These are phyloP conservation scores for Chlorophyllum brunneum DNA, from an alignment of 768 basidiomycete genomes.

Conservation along the genomic window DNA sequence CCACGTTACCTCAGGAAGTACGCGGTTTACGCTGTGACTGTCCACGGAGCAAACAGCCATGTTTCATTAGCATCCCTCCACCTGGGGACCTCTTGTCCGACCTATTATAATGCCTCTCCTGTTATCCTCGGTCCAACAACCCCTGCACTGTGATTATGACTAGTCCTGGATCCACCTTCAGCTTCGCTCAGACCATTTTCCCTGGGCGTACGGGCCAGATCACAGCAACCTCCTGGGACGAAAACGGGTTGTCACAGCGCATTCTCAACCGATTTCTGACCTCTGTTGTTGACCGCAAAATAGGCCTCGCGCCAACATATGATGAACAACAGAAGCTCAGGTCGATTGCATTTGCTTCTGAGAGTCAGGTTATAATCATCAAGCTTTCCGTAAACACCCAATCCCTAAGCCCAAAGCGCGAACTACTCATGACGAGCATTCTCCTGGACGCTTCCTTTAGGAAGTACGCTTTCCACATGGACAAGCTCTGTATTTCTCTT, in stretches of 20 bases:
- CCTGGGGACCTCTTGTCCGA: too few relatives aligned
- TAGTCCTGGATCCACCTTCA: too few relatives aligned
- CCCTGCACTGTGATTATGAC: too few relatives aligned
- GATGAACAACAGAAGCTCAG: slow-evolving; percentile 29
- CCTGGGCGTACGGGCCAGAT: too few relatives aligned
- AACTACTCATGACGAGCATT: slow-evolving; percentile 27
- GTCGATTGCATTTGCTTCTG: slow-evolving; percentile 36
- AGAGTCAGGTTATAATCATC: slow-evolving; percentile 31
- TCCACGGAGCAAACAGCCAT: too few relatives aligned
- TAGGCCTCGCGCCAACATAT: slow-evolving; percentile 44
- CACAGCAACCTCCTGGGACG: too few relatives aligned
- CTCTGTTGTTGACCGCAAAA: slow-evolving; percentile 18
- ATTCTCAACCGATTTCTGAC: slow-evolving; percentile 27
- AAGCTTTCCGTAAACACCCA: slow-evolving; percentile 11
- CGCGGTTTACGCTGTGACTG: too few relatives aligned
- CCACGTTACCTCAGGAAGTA: too few relatives aligned
- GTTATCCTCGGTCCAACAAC: too few relatives aligned
- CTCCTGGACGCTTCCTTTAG: slow-evolving; percentile 23
- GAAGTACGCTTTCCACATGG: slow-evolving; percentile 45
- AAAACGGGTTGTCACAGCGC: slow-evolving; percentile 28
- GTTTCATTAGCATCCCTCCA: too few relatives aligned
- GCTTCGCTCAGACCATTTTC: too few relatives aligned
- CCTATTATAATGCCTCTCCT: too few relatives aligned
- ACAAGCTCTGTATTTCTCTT: slow-evolving; percentile 36
- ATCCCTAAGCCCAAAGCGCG: slow-evolving; percentile 13